Evolutionary conservation across 192 early-diverging fungal genomes (phyloP).

Genomic region (Backusella circina): DNA sequence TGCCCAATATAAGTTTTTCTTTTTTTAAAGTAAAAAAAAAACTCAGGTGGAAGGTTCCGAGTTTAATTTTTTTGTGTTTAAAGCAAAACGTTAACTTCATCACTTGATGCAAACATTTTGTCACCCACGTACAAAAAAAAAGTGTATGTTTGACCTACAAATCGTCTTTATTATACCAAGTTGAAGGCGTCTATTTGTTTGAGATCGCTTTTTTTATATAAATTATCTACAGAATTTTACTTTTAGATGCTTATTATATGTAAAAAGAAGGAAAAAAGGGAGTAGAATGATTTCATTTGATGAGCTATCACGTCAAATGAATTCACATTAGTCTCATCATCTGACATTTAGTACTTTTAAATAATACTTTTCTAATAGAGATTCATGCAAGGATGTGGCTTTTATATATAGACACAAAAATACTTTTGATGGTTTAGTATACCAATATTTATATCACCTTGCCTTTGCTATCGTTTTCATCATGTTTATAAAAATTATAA

Average conservation of each 20-base stretch:
- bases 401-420: not conserved
- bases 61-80: not conserved
- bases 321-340: not conserved
- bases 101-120: not conserved
- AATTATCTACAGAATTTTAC: not conserved
- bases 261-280: not conserved
- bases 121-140: constrained; percentile 1
- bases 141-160: not conserved
- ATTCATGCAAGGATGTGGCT: not conserved
- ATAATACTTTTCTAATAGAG: not conserved
- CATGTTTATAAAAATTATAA: not conserved
- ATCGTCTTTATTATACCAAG: not conserved
- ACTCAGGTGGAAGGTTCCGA: not conserved
- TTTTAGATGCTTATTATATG: not conserved
- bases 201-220: not conserved
- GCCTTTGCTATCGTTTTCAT: not conserved
- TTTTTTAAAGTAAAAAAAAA: not conserved
- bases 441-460: not conserved
- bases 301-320: not conserved
- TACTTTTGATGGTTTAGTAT: not conserved
- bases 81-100: not conserved
- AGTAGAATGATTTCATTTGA: not conserved
- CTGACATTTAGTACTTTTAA: not conserved
- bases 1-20: not conserved
- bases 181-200: not conserved